Evolutionary conservation across 164 flowering plant species (phyloP), one percentile per base, ranked within the genome.

Genomic region (Vitis labrusca): DNA sequence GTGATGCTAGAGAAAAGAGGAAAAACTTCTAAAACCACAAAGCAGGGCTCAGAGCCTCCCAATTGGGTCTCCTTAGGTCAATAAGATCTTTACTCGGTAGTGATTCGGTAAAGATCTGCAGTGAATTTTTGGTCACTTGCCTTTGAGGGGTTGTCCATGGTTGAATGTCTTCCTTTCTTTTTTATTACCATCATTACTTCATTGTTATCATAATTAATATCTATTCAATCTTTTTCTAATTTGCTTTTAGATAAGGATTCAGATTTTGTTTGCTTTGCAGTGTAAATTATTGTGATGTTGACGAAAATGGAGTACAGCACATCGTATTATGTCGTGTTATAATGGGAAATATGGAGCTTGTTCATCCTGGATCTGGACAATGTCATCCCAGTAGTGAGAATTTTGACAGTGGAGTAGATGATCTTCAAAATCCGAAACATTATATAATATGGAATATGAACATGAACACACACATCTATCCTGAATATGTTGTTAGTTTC

Each of bases 381-480:
- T 85, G 78, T 65, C 89, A 81, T 79, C 94, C 99, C 32, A 87
- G 90, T 68, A 79, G 83, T 32, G 89, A 84, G 74, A 76, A 82
- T 47, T 92, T 80, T 69, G 99, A 96, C 80, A 93, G 84, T 74
- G 98, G 97, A 60, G 94, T 87, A 27, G 99, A 96, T 79, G 79
- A 86, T 77, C 79, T 87, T 66, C 70, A 77, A 55, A 79, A 80
- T 77, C 98, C 99, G 51, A 82, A 64, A 54, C 70, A 71, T 65
- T 89, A 84, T 78, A 55, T 89, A 59, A 72, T 96, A 15, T 93
- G 99, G 99, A 84, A 79, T 72, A 84, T 80, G 88, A 88, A 96
- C 78, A 75, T 83, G 82, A 90, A 78, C 74, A 80, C 97, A 32
- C 98, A 92, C 73, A 86, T 96, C 44, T 87, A 75, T 71, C 97